Conservation (phyloP, 345 rosid genomes). For the Acer yangbiense region DNA sequence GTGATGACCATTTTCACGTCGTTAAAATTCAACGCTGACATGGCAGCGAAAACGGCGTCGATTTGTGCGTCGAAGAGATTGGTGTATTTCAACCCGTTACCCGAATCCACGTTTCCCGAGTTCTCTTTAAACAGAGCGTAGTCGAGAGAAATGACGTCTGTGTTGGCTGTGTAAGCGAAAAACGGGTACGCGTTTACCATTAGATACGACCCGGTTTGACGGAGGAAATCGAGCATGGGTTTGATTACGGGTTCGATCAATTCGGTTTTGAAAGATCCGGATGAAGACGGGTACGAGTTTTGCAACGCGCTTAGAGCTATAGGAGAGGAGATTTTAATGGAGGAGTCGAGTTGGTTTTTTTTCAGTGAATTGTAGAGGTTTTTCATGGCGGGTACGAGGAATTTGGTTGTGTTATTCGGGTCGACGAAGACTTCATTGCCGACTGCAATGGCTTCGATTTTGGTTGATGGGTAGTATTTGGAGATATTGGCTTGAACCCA, state of each 20-base stretch:
- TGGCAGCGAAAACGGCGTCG: constrained; percentile 89
- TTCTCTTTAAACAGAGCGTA: constrained; percentile 74
- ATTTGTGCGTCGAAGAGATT: constrained; percentile 86
- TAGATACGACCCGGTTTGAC: constrained; percentile 58
- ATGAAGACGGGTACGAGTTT: constrained; percentile 75
- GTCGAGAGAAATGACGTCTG: constrained; percentile 64
- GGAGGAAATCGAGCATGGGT: constrained; percentile 76
- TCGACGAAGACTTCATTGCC: constrained; percentile 94
- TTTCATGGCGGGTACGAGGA: constrained; percentile 84
- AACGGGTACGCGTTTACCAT: constrained; percentile 93
- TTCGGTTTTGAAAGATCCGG: constrained; percentile 74
- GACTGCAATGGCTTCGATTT: constrained; percentile 78
- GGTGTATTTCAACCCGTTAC: constrained; percentile 66
- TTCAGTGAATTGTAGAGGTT: constrained; percentile 63
- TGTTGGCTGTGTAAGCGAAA: constrained; percentile 71
- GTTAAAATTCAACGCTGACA: constrained; percentile 63
- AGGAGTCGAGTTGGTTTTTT: constrained; percentile 48
- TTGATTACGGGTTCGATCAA: constrained; percentile 64
- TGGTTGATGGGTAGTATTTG: constrained; percentile 56
- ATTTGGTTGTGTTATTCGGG: constrained; percentile 61
- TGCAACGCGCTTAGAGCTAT: constrained; percentile 65
- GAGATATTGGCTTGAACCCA: constrained; percentile 78
- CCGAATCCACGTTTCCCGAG: constrained; percentile 72
- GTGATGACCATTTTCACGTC: constrained; percentile 68
- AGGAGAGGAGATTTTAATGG: constrained; percentile 74